phyloP scores from a whole-genome alignment of 2,329 filamentous ascomycete species.

The Claviceps purpurea region DNA sequence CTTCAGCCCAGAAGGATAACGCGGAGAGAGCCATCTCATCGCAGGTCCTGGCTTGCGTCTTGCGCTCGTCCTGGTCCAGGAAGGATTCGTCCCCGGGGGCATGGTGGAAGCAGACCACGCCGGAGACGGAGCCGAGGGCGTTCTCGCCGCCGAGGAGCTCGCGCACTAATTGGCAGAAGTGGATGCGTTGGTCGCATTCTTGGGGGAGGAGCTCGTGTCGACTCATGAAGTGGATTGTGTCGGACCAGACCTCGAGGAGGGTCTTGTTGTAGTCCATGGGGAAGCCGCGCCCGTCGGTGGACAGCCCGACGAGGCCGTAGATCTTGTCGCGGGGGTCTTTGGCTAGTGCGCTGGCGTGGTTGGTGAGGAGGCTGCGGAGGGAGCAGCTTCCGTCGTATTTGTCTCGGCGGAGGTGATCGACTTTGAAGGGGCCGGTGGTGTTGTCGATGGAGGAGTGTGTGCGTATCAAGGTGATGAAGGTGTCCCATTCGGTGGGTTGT shows the following conservation, averaged over 20 bases:
- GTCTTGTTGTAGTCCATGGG: conserved; percentile 14
- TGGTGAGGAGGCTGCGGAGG: conserved; percentile 5
- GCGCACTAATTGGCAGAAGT: conserved; percentile 4
- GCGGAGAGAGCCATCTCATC: conserved; percentile 5
- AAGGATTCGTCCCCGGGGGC: neutral
- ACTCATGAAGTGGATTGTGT: conserved; percentile 10
- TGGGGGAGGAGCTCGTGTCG: conserved; percentile 3
- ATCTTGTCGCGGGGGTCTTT: conserved; percentile 14
- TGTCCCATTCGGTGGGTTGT: conserved; percentile 3
- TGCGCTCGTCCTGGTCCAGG: neutral
- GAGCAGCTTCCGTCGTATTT: conserved; percentile 8
- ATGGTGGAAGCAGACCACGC: conserved; percentile 6
- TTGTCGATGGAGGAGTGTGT: neutral
- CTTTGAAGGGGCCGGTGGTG: conserved; percentile 4
- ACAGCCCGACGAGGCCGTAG: conserved; percentile 13
- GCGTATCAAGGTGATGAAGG: conserved; percentile 6
- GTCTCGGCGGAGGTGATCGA: conserved; percentile 5
- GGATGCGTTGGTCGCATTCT: conserved; percentile 1
- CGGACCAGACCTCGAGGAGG: conserved; percentile 12
- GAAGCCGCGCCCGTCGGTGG: conserved; percentile 8
- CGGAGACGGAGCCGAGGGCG: conserved; percentile 3
- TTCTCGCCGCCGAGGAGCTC: conserved; percentile 6
- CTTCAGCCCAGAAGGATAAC: conserved; percentile 2
- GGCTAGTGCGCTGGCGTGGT: conserved; percentile 6
- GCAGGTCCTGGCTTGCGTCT: neutral